Evolutionary conservation across 1,139 yeast genomes (phyloP).

Genomic region (Wickerhamomyces sp.): DNA sequence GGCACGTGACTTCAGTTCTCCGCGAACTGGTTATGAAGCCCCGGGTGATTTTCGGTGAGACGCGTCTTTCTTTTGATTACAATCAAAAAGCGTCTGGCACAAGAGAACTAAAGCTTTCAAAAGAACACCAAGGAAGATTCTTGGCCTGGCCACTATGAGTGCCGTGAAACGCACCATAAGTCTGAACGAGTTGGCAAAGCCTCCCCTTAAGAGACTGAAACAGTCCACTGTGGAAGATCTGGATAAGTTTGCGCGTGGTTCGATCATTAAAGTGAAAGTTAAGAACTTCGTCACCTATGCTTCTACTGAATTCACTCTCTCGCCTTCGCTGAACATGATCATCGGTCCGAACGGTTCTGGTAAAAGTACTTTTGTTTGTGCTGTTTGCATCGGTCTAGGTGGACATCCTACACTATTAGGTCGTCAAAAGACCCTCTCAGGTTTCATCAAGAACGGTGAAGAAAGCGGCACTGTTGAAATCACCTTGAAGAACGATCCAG

Average conservation of each 20-base stretch:
- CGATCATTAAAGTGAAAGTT: constrained; percentile 61
- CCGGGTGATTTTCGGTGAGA: too few species aligned
- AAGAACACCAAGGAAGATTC: too few species aligned
- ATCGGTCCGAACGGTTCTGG: constrained; percentile 98
- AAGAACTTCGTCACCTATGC: constrained; percentile 80
- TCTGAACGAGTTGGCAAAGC: constrained; percentile 7
- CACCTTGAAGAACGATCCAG: constrained; percentile 46
- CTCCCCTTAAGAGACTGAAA: constrained; percentile 4
- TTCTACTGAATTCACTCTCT: constrained; percentile 68
- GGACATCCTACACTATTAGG: constrained; percentile 78
- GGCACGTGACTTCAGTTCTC: too few species aligned
- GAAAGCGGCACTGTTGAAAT: constrained; percentile 54
- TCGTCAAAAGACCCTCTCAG: constrained; percentile 60
- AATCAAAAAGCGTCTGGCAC: too few species aligned
- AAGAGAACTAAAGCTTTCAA: too few species aligned
- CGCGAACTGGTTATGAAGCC: too few species aligned
- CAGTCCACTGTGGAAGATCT: constrained; percentile 3
- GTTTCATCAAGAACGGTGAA: constrained; percentile 76
- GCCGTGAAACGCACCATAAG: constrained; percentile 2
- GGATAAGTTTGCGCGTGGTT: constrained; percentile 42
- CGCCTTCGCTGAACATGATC: constrained; percentile 86
- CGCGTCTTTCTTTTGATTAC: too few species aligned
- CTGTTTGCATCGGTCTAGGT: constrained; percentile 84
- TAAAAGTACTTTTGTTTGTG: constrained; percentile 89
- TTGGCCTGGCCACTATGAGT: background rate